Evolutionary conservation across 2,329 filamentous ascomycete genomes (phyloP), one percentile per base, ranked within the genome.

Genomic region (Penicillium concentricum): DNA sequence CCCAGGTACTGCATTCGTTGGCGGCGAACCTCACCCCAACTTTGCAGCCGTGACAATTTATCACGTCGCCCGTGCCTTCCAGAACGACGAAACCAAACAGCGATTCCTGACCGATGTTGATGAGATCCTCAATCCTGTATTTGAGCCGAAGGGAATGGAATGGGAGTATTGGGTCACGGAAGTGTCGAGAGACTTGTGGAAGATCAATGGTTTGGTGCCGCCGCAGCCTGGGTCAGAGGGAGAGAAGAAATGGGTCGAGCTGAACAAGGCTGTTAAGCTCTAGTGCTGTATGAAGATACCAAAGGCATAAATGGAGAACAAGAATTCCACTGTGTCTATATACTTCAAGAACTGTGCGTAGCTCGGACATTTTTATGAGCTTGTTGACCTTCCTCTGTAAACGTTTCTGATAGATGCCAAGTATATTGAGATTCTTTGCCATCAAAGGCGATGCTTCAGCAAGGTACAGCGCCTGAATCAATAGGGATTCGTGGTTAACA

Each of bases 141-240:
- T 58, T 7, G 42, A 35, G 6, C 22, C 45, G 1, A 56, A 58
- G 18, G 45, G n/a, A 8, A 54, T 61, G 15, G 51, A 61, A 9
- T 61, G 57, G 54, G 54, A 60, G 20, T 58, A 54, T 34, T 54
- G 54, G 42, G 51, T 61, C 6, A 39, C 57, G 4, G 52, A 51
- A 61, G 32, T 52, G 16, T 45, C 49, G 13, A 43, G 45, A 12
- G 43, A 63, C 35, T 45, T 54, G 24, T 63, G 52, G 61, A 57
- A 41, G 15, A 44, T 59, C 4, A 63, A 58, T 38, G 54, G 55
- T 3, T 46, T 62, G 41, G 47, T 59, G 28, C 26, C 53, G 1
- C 48, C 37, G 4, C n/a, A 32, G 26, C 2, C 9, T 58, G 49
- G 12, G 28, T 54, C 48, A 13, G 51, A 47, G 13, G 42, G 18